These are phyloP conservation scores for Euclidium syriacum DNA, from an alignment of 345 rosid species.

Conservation along the genomic window DNA sequence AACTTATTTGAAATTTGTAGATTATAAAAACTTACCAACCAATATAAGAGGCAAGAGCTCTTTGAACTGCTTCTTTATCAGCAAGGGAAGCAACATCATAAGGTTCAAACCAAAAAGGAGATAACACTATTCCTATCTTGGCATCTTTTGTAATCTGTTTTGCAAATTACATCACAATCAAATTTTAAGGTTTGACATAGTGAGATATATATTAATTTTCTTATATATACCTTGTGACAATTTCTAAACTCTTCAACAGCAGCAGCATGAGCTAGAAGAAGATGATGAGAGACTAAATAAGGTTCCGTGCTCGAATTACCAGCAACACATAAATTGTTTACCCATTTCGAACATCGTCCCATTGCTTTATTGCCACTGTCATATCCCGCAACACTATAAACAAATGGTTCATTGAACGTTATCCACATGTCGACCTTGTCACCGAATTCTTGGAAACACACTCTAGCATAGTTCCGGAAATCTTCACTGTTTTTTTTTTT, in stretches of 20 bases:
- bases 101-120: constrained; percentile 25
- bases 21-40: background rate
- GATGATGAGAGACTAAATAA: background rate
- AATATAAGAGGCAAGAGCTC: constrained; percentile 8
- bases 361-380: constrained; percentile 6
- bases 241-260: background rate
- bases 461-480: constrained; percentile 20
- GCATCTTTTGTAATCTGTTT: constrained; percentile 13
- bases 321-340: background rate
- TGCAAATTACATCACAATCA: too few species aligned
- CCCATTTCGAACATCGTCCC: constrained; percentile 10
- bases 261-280: constrained; percentile 2
- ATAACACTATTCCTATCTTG: constrained; percentile 28
- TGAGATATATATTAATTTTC: too few species aligned
- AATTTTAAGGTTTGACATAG: too few species aligned
- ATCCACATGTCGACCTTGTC: constrained; percentile 37
- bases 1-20: background rate
- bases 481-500: constrained; percentile 34
- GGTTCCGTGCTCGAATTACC: constrained; percentile 6
- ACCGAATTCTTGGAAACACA: constrained; percentile 33
- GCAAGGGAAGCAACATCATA: constrained; percentile 2
- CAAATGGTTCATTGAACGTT: constrained; percentile 36
- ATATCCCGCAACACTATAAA: background rate
- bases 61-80: constrained; percentile 20
- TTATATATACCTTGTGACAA: background rate